Base-by-base conservation (phyloP, 1,284 basidiomycete species). In the Ustilago curta region DNA sequence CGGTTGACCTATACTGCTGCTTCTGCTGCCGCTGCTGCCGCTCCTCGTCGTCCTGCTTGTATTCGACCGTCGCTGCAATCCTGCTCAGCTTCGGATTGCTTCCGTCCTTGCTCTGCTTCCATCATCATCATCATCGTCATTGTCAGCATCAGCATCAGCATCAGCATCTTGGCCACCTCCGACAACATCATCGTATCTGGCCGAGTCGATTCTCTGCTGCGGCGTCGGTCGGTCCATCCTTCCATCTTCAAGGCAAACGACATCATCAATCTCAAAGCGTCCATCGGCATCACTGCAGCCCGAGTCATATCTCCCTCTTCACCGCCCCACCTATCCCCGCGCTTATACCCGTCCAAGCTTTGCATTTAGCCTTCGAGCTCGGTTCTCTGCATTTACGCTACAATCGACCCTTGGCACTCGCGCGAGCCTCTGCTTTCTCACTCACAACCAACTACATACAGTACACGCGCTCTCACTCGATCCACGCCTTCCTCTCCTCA, bases 41-140 rank as follows among this genome's bases (percentile, higher is more conserved):
- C n/a, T 19, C 3, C 23, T 27, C 29, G 4, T 31, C 5, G 23
- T 25, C 19, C 8, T 35, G 14, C 32, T 29, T n/a, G 27, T 29
- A 40, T 21, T n/a, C 44, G 35, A 18, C 9, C 43, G 6, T 23
- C 43, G 18, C 54, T n/a, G 23, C 18, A 18, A n/a, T 32, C 40
- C 42, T n/a, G 53, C 16, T 31, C 23, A 48, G 54, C 44, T 39
- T 56, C 44, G 54, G 44, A n/a, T 11, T 19, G 21, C 35, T 45
- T 16, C 44, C 23, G 9, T 16, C 21, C n/a, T 54, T 32, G 25
- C 11, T 4, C 25, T 31, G 32, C 19, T 37, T 12, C 35, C 35
- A 37, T 37, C 35, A 37, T 25, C 51, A 53, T n/a, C 51, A n/a
- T 29, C 35, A 27, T 23, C 44, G 48, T 29, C 27, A 27, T 27